Evolutionary conservation across 1,139 yeast genomes (phyloP), one percentile per base, ranked within the genome.

Genomic region (Hanseniaspora sp.): DNA sequence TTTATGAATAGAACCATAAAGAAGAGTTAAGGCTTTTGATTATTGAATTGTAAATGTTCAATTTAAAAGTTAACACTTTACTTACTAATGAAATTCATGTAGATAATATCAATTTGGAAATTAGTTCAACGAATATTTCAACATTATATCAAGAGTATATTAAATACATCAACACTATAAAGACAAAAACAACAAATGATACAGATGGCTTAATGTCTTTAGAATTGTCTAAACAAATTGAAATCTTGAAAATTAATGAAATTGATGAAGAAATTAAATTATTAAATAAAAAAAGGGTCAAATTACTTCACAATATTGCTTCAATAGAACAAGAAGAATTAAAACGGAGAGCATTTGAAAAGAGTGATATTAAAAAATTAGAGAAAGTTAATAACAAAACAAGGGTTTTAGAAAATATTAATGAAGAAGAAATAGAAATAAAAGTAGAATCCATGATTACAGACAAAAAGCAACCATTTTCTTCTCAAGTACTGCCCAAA

Each of bases 171-270:
- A 44, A 37, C 8, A 31, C 17, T 9, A 23, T 11, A 35, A n/a
- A 34, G 5, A 40, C 28, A 7, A 11, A 17, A 39, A 8, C 15
- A 18, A 11, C 29, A 23, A 18, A 35, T 38, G 18, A 35, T 1
- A 29, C 33, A 28, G 73, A 75, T 56, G 73, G 73, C 54, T 65
- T 82, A 58, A 83, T 78, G 58, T 66, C 78, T 23, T 62, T 81
- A 49, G 83, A 79, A 58, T 73, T 83, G 34, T 74, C 83, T 54
- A 82, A 83, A 65, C 80, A 81, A 31, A 66, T 82, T 38, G 81
- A 85, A 0, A 74, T 83, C 1, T 73, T 73, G 59, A 88, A 83
- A 61, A 78, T 83, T 49, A 67, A 70, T 52, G 88, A 80, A 56
- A 71, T 83, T 44, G 88, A 83, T 62, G 64, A 64, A 46, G 75